Conservation (phyloP, 1,284 basidiomycete genomes). For the Bjerkandera adusta region DNA sequence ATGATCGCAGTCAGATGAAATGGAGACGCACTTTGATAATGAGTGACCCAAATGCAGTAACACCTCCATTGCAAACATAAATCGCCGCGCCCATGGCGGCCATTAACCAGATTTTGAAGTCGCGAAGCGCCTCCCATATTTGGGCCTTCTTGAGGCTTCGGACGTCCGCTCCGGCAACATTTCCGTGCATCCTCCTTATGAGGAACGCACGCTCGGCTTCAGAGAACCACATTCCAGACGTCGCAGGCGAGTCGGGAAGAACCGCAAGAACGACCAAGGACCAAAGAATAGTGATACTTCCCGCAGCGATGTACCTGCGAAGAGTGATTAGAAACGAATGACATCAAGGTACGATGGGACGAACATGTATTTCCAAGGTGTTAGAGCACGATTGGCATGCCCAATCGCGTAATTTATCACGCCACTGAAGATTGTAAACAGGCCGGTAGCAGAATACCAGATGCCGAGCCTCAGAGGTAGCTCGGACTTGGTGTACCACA, state of each 20-base stretch:
- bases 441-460: conserved; percentile 14
- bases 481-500: conserved; percentile 15
- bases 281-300: conserved; percentile 14
- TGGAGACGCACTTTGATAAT: conserved; percentile 9
- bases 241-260: conserved; percentile 14
- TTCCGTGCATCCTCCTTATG: conserved; percentile 10
- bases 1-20: not conserved
- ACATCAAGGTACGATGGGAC: not conserved
- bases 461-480: conserved; percentile 13
- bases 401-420: conserved; percentile 14
- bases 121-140: conserved; percentile 10
- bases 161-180: conserved; percentile 8
- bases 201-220: conserved; percentile 13
- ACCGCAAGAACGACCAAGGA: conserved; percentile 9
- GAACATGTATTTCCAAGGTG: conserved; percentile 16
- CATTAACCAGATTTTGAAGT: conserved; percentile 13
- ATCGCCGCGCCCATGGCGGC: conserved; percentile 13
- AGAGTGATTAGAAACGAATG: not conserved
- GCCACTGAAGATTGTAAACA: conserved; percentile 15
- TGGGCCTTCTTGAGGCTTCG: conserved; percentile 6
- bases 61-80: conserved; percentile 15
- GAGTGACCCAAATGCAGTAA: conserved; percentile 13
- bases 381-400: conserved; percentile 11
- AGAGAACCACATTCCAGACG: conserved; percentile 11
- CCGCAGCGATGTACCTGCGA: conserved; percentile 10